These are phyloP conservation scores for Marchantia polymorpha DNA, from an alignment of 225 moss, liverwort and hornwort species.

Conservation along the genomic window DNA sequence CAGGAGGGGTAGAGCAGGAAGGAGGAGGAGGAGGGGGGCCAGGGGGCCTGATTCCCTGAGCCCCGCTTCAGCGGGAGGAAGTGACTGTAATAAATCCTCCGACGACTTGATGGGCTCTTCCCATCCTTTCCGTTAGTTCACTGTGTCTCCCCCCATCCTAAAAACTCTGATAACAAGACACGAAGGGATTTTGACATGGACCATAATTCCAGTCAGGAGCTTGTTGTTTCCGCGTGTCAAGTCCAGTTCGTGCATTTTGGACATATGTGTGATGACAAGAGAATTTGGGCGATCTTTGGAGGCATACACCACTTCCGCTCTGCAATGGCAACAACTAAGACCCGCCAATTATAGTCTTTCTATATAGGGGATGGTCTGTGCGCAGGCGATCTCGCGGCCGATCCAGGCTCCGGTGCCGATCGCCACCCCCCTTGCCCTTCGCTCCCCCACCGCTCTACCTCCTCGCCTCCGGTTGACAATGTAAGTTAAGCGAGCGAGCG, in stretches of 20 bases:
- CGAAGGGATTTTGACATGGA: not conserved
- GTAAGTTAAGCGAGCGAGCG: not conserved
- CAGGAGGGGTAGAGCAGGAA: not conserved
- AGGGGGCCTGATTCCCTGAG: no score
- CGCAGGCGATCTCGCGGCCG: not conserved
- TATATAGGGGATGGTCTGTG: not conserved
- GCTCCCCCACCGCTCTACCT: not conserved
- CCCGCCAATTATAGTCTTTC: conserved; percentile 5
- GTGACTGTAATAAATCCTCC: no score
- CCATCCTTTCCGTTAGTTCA: not conserved
- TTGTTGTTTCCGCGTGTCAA: not conserved
- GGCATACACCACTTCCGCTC: not conserved
- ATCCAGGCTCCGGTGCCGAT: not conserved
- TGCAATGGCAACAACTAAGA: not conserved
- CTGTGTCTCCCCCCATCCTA: no score
- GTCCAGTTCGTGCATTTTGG: not conserved
- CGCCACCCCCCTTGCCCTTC: no score
- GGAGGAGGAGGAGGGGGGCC: not conserved
- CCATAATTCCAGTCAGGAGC: not conserved
- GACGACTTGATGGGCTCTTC: no score
- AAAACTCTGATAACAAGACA: not conserved
- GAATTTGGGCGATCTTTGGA: not conserved
- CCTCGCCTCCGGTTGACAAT: not conserved
- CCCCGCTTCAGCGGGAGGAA: no score
- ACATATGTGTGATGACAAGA: not conserved